Percentiles rank a stretch among this genome's conserved stretches.
phyloP scores from a whole-genome alignment of 2,329 filamentous ascomycete genomes.

The Phymatotrichopsis omnivora region DNA sequence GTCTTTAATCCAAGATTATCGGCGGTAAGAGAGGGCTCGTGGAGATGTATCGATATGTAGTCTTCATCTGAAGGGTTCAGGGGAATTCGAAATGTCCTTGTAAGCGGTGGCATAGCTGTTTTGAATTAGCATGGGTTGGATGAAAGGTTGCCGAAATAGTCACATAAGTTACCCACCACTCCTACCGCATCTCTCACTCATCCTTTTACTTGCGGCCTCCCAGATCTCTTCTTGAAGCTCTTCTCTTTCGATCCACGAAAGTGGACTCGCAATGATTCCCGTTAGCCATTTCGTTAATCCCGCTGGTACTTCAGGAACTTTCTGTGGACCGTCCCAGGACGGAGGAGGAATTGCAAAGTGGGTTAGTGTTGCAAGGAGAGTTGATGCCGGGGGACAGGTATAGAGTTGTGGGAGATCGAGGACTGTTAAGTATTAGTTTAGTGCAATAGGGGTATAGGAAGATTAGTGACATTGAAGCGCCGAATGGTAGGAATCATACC shows the following conservation, averaged over 20 bases:
- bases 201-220: conserved; percentile 65
- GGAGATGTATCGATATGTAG: conserved; percentile 56
- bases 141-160: too few species aligned
- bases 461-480: conserved; percentile 10
- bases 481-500: neutral
- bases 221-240: conserved; percentile 59
- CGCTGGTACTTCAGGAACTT: conserved; percentile 38
- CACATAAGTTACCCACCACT: conserved; percentile 34
- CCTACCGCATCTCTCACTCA: conserved; percentile 79
- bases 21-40: conserved; percentile 78
- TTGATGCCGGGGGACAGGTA: conserved; percentile 56
- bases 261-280: conserved; percentile 54
- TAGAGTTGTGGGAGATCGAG: conserved; percentile 75
- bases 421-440: conserved; percentile 37
- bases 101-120: conserved; percentile 51
- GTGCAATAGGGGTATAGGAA: neutral
- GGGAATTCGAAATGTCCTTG: conserved; percentile 50
- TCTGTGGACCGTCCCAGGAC: conserved; percentile 51
- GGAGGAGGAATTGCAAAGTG: conserved; percentile 56
- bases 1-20: conserved; percentile 90
- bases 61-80: conserved; percentile 35
- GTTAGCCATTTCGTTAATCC: conserved; percentile 56
- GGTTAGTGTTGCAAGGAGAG: conserved; percentile 56
- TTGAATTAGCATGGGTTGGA: too few species aligned
- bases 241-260: conserved; percentile 60